Conservation (phyloP, 129 eudicot genomes). For the Centella asiatica region DNA sequence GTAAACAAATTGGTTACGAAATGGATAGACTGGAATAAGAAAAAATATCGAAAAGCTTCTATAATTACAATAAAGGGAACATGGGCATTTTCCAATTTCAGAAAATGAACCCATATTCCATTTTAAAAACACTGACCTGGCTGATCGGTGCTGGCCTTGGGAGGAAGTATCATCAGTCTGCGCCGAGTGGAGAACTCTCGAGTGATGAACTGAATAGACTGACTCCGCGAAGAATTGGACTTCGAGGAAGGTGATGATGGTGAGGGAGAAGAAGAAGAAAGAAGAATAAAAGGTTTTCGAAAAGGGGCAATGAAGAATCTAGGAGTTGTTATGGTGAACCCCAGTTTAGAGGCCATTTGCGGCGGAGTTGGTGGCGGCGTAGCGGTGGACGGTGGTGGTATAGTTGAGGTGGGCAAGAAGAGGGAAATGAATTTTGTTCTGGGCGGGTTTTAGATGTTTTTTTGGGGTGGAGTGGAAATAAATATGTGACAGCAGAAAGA, state of each 20-base stretch:
- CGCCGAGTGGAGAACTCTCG: slow-evolving; percentile 23
- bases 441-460: slow-evolving; percentile 7
- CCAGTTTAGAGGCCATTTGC: slow-evolving; percentile 65
- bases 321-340: slow-evolving; percentile 45
- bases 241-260: slow-evolving; percentile 28
- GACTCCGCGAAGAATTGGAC: slow-evolving; percentile 32
- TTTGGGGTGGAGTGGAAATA: too few species aligned
- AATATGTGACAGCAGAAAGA: slow-evolving; percentile 7
- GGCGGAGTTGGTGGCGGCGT: not conserved
- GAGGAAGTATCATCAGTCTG: slow-evolving; percentile 39
- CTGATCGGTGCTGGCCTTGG: slow-evolving; percentile 72
- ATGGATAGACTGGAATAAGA: too few species aligned
- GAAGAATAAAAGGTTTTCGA: slow-evolving; percentile 34
- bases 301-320: slow-evolving; percentile 44
- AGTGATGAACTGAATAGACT: slow-evolving; percentile 30
- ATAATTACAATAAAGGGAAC: too few species aligned
- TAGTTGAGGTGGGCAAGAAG: slow-evolving; percentile 8
- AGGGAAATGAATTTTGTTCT: slow-evolving; percentile 29
- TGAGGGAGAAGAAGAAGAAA: not conserved
- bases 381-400: slow-evolving; percentile 20
- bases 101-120: not conserved
- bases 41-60: too few species aligned
- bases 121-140: slow-evolving; percentile 42
- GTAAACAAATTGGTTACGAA: slow-evolving; percentile 21
- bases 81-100: not conserved